Percentiles rank a stretch among this genome's conserved stretches.
These are phyloP conservation scores for Venturia effusa DNA, from an alignment of 2,329 filamentous ascomycete genomes.

Conservation along the genomic window DNA sequence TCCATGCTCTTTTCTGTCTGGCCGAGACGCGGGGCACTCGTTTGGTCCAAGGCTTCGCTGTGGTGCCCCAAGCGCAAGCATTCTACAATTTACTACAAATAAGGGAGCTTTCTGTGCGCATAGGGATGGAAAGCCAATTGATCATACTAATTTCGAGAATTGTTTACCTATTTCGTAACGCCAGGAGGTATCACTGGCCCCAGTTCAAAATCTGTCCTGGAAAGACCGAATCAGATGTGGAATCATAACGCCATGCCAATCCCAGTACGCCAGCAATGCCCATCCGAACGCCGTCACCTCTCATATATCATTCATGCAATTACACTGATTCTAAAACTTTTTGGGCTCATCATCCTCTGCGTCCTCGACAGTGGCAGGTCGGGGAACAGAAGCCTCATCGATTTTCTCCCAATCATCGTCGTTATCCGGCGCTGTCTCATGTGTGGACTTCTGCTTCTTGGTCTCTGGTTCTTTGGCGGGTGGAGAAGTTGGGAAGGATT, in stretches of 20 bases:
- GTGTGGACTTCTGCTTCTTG: constrained; percentile 36
- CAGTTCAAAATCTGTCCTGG: not conserved
- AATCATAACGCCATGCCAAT: not conserved
- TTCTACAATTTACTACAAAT: not conserved
- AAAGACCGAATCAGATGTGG: not conserved
- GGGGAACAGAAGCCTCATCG: constrained; percentile 16
- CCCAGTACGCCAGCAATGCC: not conserved
- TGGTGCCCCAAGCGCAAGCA: not conserved
- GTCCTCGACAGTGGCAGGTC: constrained; percentile 12
- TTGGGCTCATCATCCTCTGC: constrained; percentile 11
- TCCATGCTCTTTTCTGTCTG: too few relatives aligned
- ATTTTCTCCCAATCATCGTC: constrained; percentile 32
- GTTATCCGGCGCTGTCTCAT: constrained; percentile 19
- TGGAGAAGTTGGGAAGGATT: constrained; percentile 27
- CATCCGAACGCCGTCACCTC: not conserved
- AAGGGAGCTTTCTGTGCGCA: not conserved
- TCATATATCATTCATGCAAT: not conserved
- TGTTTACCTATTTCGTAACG: not conserved
- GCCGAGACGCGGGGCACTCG: too few relatives aligned
- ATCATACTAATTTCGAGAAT: not conserved
- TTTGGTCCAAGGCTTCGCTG: not conserved
- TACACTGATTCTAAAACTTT: not conserved
- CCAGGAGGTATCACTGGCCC: not conserved
- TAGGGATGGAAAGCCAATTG: not conserved
- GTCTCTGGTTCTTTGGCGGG: constrained; percentile 29